Evolutionary conservation across 2,329 filamentous ascomycete species (phyloP), one percentile per base, ranked within the genome.

Genomic region (Apiospora rasikravindrae): DNA sequence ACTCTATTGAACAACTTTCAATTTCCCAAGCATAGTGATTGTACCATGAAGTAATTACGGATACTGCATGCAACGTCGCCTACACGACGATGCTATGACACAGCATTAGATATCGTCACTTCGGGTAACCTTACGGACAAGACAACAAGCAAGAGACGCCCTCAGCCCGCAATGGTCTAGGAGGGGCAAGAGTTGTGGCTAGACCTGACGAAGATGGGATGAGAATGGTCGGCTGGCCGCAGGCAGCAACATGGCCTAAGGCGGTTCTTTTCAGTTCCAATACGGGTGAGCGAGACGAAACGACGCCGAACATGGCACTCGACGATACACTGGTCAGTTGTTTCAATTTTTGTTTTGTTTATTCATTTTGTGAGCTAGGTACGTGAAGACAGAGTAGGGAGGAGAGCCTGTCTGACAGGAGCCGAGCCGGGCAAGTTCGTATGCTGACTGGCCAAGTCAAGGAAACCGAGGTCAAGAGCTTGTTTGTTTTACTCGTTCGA

Each of bases 341-440:
- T n/a, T 61, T 40, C 57, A 14, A 40, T 64, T 64, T 40, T 64
- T 40, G 5, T 64, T 40, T 64, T n/a, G 40, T 64, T 64, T 22
- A 64, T 64, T 64, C 33, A n/a, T 64, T 64, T 40, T 40, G 29
- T 64, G 26, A 47, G 26, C 24, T 68, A 68, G 40, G 40, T 68
- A 68, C 42, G 42, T 47, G 66, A 68, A 47, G 66, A 47, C 66
- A 44, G 66, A 68, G 40, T 47, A 68, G 66, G 66, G 40, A 68
- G 66, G n/a, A 10, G 10, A 40, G 22, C 57, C 57, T 64, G 14
- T 64, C 33, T 47, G 40, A n/a, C n/a, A 14, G 40, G 44, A 68
- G 44, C 14, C 40, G 44, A 22, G 45, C 14, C 40, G 42, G 19
- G 8, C 66, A 47, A 68, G 16, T 29, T 42, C 24, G 11, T 6